phyloP scores from a whole-genome alignment of 225 moss, liverwort and hornwort genomes.

The Asterella californica region DNA sequence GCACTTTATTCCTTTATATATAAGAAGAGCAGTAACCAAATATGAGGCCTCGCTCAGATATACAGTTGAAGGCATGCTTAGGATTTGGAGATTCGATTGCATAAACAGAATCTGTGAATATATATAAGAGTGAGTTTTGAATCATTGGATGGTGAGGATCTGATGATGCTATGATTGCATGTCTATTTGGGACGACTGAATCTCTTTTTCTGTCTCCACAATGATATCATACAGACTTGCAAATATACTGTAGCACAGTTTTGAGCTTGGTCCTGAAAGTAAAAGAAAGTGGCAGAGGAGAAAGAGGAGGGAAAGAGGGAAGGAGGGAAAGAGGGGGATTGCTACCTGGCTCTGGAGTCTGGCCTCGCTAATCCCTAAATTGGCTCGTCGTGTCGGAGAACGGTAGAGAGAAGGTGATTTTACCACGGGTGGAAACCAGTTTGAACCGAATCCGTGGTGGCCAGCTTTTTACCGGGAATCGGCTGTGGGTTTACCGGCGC shows the following conservation, averaged over 20 bases:
- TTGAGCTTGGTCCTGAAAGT: background rate
- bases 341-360: background rate
- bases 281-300: background rate
- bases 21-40: too few relatives aligned
- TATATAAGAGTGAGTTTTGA: background rate
- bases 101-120: background rate
- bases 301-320: too few relatives aligned
- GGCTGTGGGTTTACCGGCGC: background rate
- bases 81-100: background rate
- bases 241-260: background rate
- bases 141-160: conserved; percentile 1
- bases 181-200: background rate
- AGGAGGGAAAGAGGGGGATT: too few relatives aligned
- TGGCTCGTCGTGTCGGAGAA: conserved; percentile 16
- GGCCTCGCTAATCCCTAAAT: background rate
- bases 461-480: background rate
- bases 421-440: background rate
- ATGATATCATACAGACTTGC: conserved; percentile 7
- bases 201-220: background rate
- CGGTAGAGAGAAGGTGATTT: background rate
- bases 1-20: too few relatives aligned
- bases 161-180: conserved; percentile 3
- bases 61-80: too few relatives aligned
- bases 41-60: too few relatives aligned
- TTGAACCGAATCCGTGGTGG: background rate